Evolutionary conservation across 768 basidiomycete genomes (phyloP).

Genomic region (Mycena galopus): DNA sequence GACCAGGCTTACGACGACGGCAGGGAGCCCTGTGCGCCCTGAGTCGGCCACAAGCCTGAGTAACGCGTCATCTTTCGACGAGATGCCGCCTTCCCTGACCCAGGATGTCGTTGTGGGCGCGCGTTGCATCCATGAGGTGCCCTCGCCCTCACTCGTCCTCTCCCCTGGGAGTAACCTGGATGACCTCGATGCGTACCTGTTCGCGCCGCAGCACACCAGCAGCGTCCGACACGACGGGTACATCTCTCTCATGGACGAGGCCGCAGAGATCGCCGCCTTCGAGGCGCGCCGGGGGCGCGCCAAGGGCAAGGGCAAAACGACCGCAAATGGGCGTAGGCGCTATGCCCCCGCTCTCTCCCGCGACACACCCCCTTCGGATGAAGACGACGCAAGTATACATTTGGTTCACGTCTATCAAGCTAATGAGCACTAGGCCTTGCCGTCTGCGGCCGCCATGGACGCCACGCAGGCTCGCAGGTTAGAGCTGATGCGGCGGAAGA

Average conservation of each 20-base stretch:
- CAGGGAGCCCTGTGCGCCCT: not conserved
- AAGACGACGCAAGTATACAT: not conserved
- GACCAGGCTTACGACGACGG: constrained; percentile 42
- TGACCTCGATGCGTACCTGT: constrained; percentile 20
- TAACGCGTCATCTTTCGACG: not conserved
- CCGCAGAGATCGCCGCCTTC: constrained; percentile 65
- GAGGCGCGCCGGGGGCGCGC: constrained; percentile 37
- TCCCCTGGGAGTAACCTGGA: constrained; percentile 28
- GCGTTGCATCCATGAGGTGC: constrained; percentile 70
- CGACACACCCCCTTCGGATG: not conserved
- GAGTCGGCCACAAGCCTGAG: constrained; percentile 48
- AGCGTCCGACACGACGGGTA: constrained; percentile 65
- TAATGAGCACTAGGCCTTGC: not conserved
- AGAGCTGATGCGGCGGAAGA: not conserved
- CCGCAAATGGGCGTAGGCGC: not conserved
- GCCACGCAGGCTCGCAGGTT: not conserved
- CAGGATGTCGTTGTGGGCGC: constrained; percentile 36
- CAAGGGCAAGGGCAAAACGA: not conserved
- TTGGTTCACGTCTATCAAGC: not conserved
- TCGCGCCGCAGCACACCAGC: constrained; percentile 18
- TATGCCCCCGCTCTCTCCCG: not conserved
- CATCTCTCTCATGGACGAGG: constrained; percentile 67
- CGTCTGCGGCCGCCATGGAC: not conserved
- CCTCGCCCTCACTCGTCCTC: constrained; percentile 50
- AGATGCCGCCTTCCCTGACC: not conserved